Conservation (phyloP, 2,329 filamentous ascomycete species). For the Gyromitra esculenta region DNA sequence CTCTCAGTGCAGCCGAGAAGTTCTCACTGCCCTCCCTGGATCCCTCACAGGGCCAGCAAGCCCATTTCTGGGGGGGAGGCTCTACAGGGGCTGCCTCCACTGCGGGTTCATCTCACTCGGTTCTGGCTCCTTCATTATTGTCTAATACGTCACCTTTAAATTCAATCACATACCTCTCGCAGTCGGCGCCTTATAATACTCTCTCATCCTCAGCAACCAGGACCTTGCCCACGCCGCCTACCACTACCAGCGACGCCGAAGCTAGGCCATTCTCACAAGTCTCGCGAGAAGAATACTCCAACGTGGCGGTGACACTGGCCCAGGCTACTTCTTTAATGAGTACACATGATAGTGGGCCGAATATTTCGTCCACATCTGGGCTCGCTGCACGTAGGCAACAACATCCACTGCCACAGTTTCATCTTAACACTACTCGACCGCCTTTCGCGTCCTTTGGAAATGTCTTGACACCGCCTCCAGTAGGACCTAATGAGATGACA, state of each 20-base stretch:
- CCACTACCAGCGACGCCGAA: constrained; percentile 50
- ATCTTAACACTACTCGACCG: constrained; percentile 50
- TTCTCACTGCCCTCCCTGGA: constrained; percentile 55
- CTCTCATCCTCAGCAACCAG: constrained; percentile 41
- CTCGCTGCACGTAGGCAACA: constrained; percentile 54
- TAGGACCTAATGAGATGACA: constrained; percentile 51
- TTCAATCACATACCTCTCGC: constrained; percentile 48
- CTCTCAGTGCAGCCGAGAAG: constrained; percentile 52
- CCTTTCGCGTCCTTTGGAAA: constrained; percentile 49
- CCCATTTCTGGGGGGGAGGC: constrained; percentile 55
- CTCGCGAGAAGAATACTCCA: constrained; percentile 52
- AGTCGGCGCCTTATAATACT: constrained; percentile 42
- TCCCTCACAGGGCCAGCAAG: constrained; percentile 55
- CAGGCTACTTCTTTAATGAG: constrained; percentile 51
- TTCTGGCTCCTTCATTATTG: constrained; percentile 44
- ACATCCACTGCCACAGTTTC: constrained; percentile 52
- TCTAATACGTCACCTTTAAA: constrained; percentile 45
- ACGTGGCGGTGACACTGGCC: constrained; percentile 52
- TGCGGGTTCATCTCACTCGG: constrained; percentile 48
- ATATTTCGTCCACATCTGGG: constrained; percentile 47
- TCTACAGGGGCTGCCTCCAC: constrained; percentile 50
- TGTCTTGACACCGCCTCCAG: constrained; percentile 53
- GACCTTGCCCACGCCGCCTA: constrained; percentile 54
- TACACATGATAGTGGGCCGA: constrained; percentile 47
- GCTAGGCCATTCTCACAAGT: constrained; percentile 44